Evolutionary conservation across 2,329 filamentous ascomycete genomes (phyloP), one percentile per base, ranked within the genome.

Genomic region (Neurospora sp.): DNA sequence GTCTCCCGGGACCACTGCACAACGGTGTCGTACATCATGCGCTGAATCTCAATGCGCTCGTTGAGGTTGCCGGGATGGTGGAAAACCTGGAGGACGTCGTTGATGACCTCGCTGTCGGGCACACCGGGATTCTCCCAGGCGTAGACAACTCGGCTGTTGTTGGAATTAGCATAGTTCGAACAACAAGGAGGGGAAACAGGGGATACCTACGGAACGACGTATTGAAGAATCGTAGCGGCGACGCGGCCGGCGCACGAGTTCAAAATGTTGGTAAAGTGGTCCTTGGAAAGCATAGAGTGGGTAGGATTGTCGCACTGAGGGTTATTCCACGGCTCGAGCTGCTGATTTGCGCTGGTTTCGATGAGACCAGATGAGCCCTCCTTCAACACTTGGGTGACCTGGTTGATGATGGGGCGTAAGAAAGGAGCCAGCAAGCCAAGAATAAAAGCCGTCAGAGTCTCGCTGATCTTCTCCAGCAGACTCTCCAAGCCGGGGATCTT

Each of bases 401-500:
- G 88, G 68, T 90, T 91, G 79, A 99, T 97, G 78, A 99, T 91
- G 11, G 96, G 96, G 70, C 93, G 89, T 72, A 99, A 87, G 79
- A 96, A 98, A 0, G 96, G 96, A 0, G 96, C 93, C 19, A 99
- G 85, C 1, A 99, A 86, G 6, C 93, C 94, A 72, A 99, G 86
- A 68, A 99, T 88, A 78, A 98, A 98, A 7, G 97, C 86, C 0
- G 95, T 97, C 52, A 99, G 84, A 1, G 92, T 95, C 82, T 99
- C 96, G 70, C 91, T 93, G 76, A 99, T 97, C 76, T 93, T 95
- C 73, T 98, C 95, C 28, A 98, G 89, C n/a, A 97, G 84, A 72
- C 90, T 86, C 80, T 97, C 93, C 4, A 99, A 85, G 0, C 95
- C 95, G 0, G 96, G 96, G 46, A 99, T 91, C 82, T 96, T 97